Conservation (phyloP, 1,139 yeast species). For the Arxiozyma bovina region DNA sequence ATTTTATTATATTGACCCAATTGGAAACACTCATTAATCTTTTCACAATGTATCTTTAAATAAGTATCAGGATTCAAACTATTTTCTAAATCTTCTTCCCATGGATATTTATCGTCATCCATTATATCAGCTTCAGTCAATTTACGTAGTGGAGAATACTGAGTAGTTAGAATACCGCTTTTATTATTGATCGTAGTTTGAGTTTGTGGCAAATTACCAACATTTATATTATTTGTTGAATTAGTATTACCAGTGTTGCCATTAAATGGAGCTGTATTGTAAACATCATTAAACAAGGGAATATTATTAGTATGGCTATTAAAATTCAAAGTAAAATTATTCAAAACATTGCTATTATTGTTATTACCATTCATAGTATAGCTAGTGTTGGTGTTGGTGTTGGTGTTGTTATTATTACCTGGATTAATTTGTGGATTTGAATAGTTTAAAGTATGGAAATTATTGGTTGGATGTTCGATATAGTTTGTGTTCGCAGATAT, state of each 20-base stretch:
- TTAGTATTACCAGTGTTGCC: background rate
- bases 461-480: background rate
- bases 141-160: background rate
- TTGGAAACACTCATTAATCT: constrained; percentile 22
- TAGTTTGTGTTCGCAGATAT: constrained; percentile 23
- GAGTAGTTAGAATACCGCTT: background rate
- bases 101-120: constrained; percentile 12
- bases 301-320: constrained; percentile 1
- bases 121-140: constrained; percentile 2
- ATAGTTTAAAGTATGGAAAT: background rate
- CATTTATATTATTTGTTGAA: background rate
- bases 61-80: constrained; percentile 23
- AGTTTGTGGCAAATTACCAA: background rate
- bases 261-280: background rate
- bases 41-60: constrained; percentile 18
- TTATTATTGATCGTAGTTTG: background rate
- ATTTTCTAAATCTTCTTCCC: constrained; percentile 28
- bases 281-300: background rate
- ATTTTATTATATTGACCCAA: constrained; percentile 29
- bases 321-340: background rate
- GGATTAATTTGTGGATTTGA: background rate
- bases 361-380: background rate
- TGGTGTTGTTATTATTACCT: background rate
- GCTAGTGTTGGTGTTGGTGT: background rate
- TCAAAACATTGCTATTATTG: background rate